Conservation (phyloP, 805 yeast species). For the Myxozyma sirexii region DNA sequence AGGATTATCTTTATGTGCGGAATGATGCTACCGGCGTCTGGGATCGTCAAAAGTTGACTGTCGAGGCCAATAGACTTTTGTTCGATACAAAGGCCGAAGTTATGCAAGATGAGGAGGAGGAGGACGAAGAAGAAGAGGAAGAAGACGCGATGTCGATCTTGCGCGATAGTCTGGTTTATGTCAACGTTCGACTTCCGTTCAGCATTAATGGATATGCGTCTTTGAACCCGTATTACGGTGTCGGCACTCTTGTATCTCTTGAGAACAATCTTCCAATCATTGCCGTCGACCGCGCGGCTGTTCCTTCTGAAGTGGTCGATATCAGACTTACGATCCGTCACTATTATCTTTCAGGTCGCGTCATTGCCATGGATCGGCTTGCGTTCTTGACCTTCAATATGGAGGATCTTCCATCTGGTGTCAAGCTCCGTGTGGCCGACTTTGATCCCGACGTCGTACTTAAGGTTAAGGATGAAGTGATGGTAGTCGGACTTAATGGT, state of each 20-base stretch:
- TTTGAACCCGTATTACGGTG: conserved; percentile 26
- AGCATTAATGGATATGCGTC: conserved; percentile 33
- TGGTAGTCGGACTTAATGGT: conserved; percentile 19
- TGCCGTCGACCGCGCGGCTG: conserved; percentile 31
- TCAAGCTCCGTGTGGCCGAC: conserved; percentile 19
- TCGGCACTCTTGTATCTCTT: conserved; percentile 25
- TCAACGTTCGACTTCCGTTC: conserved; percentile 31
- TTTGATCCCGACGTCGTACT: conserved; percentile 10
- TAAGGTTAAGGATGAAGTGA: conserved; percentile 22
- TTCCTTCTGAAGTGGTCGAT: conserved; percentile 30
- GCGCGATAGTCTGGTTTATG: conserved; percentile 26
- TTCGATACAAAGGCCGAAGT: neutral
- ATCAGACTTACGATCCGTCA: conserved; percentile 32
- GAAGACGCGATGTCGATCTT: conserved; percentile 10
- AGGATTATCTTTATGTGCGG: conserved; percentile 25
- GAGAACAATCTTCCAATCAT: conserved; percentile 20
- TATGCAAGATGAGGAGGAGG: neutral
- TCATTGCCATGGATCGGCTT: conserved; percentile 25
- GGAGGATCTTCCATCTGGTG: conserved; percentile 16
- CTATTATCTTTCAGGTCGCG: conserved; percentile 26
- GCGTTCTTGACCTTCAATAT: conserved; percentile 28
- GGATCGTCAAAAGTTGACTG: conserved; percentile 21
- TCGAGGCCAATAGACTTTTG: neutral
- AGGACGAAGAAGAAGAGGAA: conserved; percentile 19
- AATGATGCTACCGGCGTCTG: conserved; percentile 31